Conservation (phyloP, 2,329 filamentous ascomycete species). For the Rasamsonia emersonii region DNA sequence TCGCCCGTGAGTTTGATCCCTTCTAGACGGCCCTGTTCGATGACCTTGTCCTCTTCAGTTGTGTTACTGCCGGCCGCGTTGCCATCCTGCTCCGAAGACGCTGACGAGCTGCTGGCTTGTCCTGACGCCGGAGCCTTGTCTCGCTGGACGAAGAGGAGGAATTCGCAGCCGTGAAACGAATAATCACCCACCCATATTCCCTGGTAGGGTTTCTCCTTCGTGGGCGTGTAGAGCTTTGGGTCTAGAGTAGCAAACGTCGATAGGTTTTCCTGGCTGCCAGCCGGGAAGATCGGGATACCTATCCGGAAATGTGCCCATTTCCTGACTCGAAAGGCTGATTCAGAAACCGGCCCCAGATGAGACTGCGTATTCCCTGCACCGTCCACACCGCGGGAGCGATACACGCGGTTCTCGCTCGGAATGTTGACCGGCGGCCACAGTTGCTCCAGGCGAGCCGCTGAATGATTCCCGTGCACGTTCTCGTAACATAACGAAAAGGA, state of each 20-base stretch:
- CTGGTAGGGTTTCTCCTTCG: conserved; percentile 68
- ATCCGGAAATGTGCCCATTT: conserved; percentile 63
- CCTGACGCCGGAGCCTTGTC: conserved; percentile 28
- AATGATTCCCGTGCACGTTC: conserved; percentile 4
- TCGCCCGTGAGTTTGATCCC: conserved; percentile 91
- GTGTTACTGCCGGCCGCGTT: conserved; percentile 13
- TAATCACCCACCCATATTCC: conserved; percentile 94
- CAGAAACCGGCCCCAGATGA: conserved; percentile 52
- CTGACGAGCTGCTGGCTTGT: conserved; percentile 37
- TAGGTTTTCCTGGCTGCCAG: conserved; percentile 37
- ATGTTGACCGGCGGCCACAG: conserved; percentile 71
- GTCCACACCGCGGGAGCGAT: conserved; percentile 42
- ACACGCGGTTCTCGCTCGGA: conserved; percentile 53
- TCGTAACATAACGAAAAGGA: conserved; percentile 55
- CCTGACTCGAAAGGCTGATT: conserved; percentile 63
- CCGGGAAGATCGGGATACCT: conserved; percentile 33
- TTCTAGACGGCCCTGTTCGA: conserved; percentile 61
- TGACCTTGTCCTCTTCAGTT: conserved; percentile 40
- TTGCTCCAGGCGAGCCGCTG: conserved; percentile 34
- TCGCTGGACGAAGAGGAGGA: conserved; percentile 71
- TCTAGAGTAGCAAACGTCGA: conserved; percentile 66
- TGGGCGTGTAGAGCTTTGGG: conserved; percentile 68
- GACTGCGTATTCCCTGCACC: conserved; percentile 42
- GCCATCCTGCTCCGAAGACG: conserved; percentile 3
- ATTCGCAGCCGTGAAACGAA: conserved; percentile 78